phyloP scores from a whole-genome alignment of 2,329 filamentous ascomycete species.

The Zarea fungicola region DNA sequence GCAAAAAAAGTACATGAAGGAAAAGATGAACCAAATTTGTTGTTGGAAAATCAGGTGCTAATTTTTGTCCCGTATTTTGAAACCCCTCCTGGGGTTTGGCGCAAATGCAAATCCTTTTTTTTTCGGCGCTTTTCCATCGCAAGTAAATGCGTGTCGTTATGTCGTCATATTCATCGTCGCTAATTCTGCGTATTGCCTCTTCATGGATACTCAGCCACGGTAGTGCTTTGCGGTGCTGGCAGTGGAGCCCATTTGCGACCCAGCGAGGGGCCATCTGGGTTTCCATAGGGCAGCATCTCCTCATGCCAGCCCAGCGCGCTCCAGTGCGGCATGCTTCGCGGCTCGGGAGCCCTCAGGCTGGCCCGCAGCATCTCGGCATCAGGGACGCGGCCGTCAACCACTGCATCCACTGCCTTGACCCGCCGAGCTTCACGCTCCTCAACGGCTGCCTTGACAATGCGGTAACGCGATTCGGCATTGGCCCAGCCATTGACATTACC shows the following conservation, averaged over 20 bases:
- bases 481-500: constrained; percentile 48
- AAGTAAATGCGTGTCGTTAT: constrained; percentile 2
- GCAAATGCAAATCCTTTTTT: constrained; percentile 5
- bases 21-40: constrained; percentile 1
- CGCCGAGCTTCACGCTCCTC: constrained; percentile 55
- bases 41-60: constrained; percentile 7
- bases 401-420: constrained; percentile 37
- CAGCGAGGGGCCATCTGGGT: constrained; percentile 37
- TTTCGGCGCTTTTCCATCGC: not conserved
- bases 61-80: constrained; percentile 7
- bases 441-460: constrained; percentile 45
- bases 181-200: not conserved
- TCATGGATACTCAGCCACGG: constrained; percentile 29
- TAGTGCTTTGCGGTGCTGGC: constrained; percentile 19
- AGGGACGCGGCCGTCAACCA: constrained; percentile 31
- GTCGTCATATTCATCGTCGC: constrained; percentile 7
- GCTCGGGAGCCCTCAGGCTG: constrained; percentile 34
- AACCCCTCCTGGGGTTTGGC: not conserved
- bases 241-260: constrained; percentile 41
- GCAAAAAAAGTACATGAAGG: constrained; percentile 5
- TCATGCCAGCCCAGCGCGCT: constrained; percentile 47
- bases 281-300: constrained; percentile 31
- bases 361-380: constrained; percentile 30
- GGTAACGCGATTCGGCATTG: constrained; percentile 41
- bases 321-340: constrained; percentile 38